These are phyloP conservation scores for Phytophthora uliginosa DNA, from an alignment of 352 stramenopile species.

Conservation along the genomic window DNA sequence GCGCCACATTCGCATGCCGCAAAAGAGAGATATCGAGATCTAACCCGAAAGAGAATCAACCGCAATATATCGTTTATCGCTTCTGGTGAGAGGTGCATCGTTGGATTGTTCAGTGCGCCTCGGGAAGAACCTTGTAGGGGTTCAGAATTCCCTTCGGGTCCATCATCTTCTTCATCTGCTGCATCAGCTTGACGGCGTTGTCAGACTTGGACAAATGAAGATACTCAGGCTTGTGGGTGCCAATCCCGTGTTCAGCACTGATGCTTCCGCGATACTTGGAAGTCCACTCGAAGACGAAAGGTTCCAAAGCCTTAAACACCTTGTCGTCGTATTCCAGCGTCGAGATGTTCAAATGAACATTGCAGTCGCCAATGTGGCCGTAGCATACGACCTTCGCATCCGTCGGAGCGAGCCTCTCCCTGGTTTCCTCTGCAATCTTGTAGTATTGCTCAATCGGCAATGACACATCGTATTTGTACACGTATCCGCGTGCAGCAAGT, in stretches of 20 bases:
- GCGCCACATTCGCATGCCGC: conserved; percentile 92
- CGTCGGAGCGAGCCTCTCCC: conserved; percentile 52
- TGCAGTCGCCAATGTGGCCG: conserved; percentile 97
- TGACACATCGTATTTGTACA: conserved; percentile 91
- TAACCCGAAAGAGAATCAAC: conserved; percentile 41
- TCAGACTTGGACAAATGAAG: conserved; percentile 89
- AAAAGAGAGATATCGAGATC: conserved; percentile 94
- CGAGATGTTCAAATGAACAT: conserved; percentile 98
- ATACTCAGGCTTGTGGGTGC: conserved; percentile 94
- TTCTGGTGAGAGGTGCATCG: background rate
- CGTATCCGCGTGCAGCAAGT: conserved; percentile 69
- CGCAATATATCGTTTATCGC: conserved; percentile 8
- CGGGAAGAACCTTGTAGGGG: conserved; percentile 94
- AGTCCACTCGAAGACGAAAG: conserved; percentile 88
- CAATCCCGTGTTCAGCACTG: conserved; percentile 98
- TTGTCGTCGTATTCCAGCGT: conserved; percentile 74
- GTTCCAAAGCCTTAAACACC: conserved; percentile 74
- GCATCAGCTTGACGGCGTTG: conserved; percentile 92
- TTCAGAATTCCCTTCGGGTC: conserved; percentile 98
- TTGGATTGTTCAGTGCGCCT: conserved; percentile 25
- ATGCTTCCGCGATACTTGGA: conserved; percentile 94
- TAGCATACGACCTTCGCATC: conserved; percentile 87
- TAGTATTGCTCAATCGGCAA: conserved; percentile 95
- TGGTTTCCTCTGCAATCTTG: conserved; percentile 88
- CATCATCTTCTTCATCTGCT: conserved; percentile 94